Percentiles rank a stretch among this genome's conserved stretches.
These are phyloP conservation scores for Heliosperma pusillum DNA, from an alignment of 148 eudicot species.

Conservation along the genomic window DNA sequence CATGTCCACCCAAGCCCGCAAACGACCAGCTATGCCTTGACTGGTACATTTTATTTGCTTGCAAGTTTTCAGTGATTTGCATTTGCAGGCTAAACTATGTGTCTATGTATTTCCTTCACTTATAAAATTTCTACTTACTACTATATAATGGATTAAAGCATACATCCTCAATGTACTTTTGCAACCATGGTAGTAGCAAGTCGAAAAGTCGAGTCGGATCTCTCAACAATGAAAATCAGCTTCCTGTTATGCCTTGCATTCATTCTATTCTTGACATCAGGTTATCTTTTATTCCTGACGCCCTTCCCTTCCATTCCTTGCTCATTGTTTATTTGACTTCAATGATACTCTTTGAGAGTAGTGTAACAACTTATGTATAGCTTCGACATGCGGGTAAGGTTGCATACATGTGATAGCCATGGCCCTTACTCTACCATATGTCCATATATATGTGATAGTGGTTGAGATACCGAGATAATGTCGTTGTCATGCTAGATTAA, in stretches of 20 bases:
- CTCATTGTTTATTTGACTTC: too few relatives aligned
- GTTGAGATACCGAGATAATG: too few relatives aligned
- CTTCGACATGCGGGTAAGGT: too few relatives aligned
- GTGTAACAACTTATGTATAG: too few relatives aligned
- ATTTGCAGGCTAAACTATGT: slow-evolving; percentile 15
- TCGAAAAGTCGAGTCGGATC: not conserved
- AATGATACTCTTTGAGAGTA: too few relatives aligned
- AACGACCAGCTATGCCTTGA: too few relatives aligned
- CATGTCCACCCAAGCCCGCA: too few relatives aligned
- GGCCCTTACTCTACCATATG: too few relatives aligned
- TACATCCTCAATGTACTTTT: not conserved
- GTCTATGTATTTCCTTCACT: slow-evolving; percentile 9
- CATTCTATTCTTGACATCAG: slow-evolving; percentile 22
- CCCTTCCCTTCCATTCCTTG: too few relatives aligned
- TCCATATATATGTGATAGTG: too few relatives aligned
- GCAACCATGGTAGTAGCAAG: not conserved
- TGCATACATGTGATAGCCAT: too few relatives aligned
- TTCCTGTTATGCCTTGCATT: slow-evolving; percentile 24
- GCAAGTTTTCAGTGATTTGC: slow-evolving; percentile 20
- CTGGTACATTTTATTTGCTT: slow-evolving; percentile 24
- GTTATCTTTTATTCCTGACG: not conserved
- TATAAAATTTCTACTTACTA: slow-evolving; percentile 5
- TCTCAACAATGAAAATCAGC: slow-evolving; percentile 24
- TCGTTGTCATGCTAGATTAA: too few relatives aligned
- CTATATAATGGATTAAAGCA: slow-evolving; percentile 2